Conservation (phyloP, 352 stramenopile species). For the Phytophthora palmivora region DNA sequence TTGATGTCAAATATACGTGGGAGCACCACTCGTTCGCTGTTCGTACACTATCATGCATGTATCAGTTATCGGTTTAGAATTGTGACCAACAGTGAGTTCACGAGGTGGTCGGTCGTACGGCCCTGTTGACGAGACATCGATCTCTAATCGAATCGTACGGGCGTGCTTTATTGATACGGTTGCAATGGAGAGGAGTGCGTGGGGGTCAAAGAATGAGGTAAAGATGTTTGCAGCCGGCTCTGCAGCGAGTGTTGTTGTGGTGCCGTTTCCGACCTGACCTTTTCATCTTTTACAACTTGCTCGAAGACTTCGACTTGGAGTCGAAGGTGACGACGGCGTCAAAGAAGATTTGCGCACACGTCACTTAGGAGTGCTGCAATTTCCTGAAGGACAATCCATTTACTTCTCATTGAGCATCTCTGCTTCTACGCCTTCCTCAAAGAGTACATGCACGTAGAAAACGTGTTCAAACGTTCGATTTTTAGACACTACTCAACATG, state of each 20-base stretch:
- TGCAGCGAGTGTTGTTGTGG: too few relatives aligned
- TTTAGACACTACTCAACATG: background rate
- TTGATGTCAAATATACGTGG: slow-evolving; percentile 3
- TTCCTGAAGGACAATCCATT: background rate
- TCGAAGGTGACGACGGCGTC: too few relatives aligned
- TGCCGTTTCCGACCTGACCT: too few relatives aligned
- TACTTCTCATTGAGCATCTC: background rate
- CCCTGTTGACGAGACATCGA: background rate
- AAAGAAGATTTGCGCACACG: background rate
- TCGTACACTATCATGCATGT: background rate
- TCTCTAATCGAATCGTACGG: background rate
- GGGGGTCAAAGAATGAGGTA: too few relatives aligned
- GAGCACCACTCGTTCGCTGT: background rate
- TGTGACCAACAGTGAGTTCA: background rate
- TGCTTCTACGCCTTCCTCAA: background rate
- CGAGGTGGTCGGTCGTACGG: background rate
- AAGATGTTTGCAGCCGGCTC: too few relatives aligned
- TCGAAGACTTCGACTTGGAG: too few relatives aligned
- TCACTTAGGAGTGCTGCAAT: background rate
- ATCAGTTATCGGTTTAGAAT: background rate
- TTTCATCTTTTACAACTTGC: too few relatives aligned
- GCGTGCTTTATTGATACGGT: background rate
- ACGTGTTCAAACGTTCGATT: background rate
- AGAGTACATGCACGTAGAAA: background rate
- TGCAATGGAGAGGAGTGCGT: background rate